These are phyloP conservation scores for Heritiera littoralis DNA, from an alignment of 345 rosid species.

Conservation along the genomic window DNA sequence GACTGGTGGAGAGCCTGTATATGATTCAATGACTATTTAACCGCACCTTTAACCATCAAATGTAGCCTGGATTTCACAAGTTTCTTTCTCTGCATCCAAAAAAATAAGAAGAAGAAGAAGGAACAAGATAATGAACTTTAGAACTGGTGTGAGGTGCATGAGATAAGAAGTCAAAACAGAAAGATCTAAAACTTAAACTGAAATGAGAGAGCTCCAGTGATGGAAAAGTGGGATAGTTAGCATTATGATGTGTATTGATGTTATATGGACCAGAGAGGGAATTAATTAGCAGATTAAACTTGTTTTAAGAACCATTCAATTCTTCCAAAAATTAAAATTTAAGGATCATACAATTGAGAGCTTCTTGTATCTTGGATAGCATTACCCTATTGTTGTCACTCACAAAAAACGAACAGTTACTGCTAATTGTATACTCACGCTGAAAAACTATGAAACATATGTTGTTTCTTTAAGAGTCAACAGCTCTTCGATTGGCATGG, in stretches of 20 bases:
- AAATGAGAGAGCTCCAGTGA: not conserved
- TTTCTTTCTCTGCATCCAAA: not conserved
- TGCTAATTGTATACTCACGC: not conserved
- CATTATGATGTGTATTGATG: not conserved
- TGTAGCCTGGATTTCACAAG: not conserved
- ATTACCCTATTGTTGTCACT: not conserved
- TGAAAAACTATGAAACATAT: not conserved
- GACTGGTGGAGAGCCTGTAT: constrained; percentile 7
- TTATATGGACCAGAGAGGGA: not conserved
- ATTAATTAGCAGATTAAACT: not conserved
- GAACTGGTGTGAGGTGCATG: not conserved
- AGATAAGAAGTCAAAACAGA: not conserved
- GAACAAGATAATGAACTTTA: not conserved
- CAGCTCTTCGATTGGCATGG: not conserved
- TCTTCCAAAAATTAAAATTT: not conserved
- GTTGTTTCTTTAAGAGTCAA: constrained; percentile 14
- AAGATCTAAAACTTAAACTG: not conserved
- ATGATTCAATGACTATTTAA: not conserved
- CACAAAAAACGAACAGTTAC: not conserved
- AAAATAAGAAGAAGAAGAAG: not conserved
- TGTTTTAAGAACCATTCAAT: not conserved
- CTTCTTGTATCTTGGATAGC: constrained; percentile 1
- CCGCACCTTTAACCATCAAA: not conserved
- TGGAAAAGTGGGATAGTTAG: not conserved
- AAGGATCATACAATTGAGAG: not conserved